phyloP scores from a whole-genome alignment of 306 rosid genomes.

The Biancaea sappan region DNA sequence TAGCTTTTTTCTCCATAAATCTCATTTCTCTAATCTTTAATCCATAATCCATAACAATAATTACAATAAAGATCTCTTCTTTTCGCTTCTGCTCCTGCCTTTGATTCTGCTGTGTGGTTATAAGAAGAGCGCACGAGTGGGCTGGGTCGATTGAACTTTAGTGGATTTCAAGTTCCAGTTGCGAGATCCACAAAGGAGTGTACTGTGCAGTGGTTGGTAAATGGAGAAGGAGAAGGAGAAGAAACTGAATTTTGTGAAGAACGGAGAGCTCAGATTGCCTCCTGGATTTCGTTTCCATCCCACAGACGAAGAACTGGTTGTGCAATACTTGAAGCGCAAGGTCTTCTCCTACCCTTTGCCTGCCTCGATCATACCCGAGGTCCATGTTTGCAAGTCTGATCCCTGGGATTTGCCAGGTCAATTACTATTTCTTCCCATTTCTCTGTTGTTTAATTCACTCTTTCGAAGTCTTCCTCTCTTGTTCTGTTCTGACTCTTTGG shows the following conservation, averaged over 20 bases:
- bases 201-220: too few relatives aligned
- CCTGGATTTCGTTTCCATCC: conserved; percentile 98
- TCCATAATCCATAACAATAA: background rate
- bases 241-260: conserved; percentile 64
- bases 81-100: background rate
- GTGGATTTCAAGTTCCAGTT: too few relatives aligned
- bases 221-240: conserved; percentile 36
- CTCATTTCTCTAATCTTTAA: background rate
- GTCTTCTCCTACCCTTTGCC: conserved; percentile 80
- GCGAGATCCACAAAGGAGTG: background rate
- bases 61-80: background rate
- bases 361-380: conserved; percentile 88
- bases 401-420: conserved; percentile 99
- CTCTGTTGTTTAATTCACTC: background rate
- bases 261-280: conserved; percentile 82
- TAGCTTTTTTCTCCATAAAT: too few relatives aligned
- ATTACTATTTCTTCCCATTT: background rate
- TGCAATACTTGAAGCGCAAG: conserved; percentile 83
- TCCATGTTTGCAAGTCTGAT: conserved; percentile 85
- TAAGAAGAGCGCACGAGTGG: conserved; percentile 34
- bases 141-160: background rate
- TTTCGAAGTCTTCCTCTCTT: background rate
- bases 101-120: background rate
- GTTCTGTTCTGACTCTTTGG: background rate
- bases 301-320: conserved; percentile 86